Percentiles rank a stretch among this genome's conserved stretches.
Evolutionary conservation across 1,139 yeast genomes (phyloP).

Genomic region (Hansenula lynferdii): DNA sequence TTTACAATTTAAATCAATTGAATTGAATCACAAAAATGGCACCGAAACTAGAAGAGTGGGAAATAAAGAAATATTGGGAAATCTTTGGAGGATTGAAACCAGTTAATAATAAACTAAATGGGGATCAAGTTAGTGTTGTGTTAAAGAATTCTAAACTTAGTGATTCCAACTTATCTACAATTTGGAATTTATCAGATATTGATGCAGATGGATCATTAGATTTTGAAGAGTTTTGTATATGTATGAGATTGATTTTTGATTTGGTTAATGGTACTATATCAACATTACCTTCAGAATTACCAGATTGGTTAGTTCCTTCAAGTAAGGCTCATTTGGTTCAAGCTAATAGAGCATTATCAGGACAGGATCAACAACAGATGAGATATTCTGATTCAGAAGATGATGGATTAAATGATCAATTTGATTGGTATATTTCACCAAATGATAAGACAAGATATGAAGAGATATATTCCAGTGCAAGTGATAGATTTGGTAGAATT

Average conservation of each 20-base stretch:
- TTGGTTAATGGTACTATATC: constrained; percentile 70
- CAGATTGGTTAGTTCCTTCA: constrained; percentile 90
- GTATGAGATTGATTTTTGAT: constrained; percentile 93
- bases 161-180: constrained; percentile 67
- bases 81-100: constrained; percentile 90
- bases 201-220: constrained; percentile 90
- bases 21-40: constrained; percentile 15
- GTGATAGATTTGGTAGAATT: constrained; percentile 82
- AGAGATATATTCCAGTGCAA: constrained; percentile 65
- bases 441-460: constrained; percentile 77
- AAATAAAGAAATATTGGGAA: constrained; percentile 95
- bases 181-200: constrained; percentile 93
- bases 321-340: constrained; percentile 80
- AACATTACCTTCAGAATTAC: constrained; percentile 65
- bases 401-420: constrained; percentile 20
- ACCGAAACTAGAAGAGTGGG: constrained; percentile 82
- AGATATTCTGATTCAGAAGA: constrained; percentile 24
- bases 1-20: neutral
- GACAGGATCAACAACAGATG: constrained; percentile 13
- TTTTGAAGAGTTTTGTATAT: constrained; percentile 95
- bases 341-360: constrained; percentile 62
- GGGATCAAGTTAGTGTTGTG: constrained; percentile 82
- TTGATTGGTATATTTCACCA: constrained; percentile 97
- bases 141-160: constrained; percentile 83
- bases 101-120: constrained; percentile 67